Base-by-base conservation (phyloP, 768 basidiomycete genomes). In the Boletus sp. region DNA sequence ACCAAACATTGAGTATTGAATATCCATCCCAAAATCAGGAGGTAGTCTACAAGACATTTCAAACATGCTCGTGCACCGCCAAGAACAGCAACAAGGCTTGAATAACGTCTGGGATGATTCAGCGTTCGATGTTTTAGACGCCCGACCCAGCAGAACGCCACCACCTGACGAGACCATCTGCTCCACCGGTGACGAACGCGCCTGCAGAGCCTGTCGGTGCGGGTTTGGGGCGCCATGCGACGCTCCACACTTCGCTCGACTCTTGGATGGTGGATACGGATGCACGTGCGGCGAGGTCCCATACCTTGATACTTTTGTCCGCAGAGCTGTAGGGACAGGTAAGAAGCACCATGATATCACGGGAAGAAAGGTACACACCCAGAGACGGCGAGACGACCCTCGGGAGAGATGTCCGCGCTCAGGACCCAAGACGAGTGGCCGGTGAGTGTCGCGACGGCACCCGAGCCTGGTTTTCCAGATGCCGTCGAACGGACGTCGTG, bases 341-440 rank as follows among this genome's bases (percentile, higher is more conserved):
- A 7, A 54, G 46, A 1, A 8, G 52, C 8, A 20, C 18, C 39
- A 47, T 46, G 1, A 18, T 17, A 47, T 37, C 33, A 20, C 18
- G 47, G 35, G 9, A 41, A 20, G 62, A n/a, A 55, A 42, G 35
- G 39, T 9, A 73, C 80, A 56, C 69, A 92, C 90, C 93, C 92
- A 54, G 90, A 92, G 17, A 91, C 78, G 14, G 85, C 89, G 18
- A 93, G 80, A 49, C 85, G 81, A 8, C 85, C 85, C 68, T 95
- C 93, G 10, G 87, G 90, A 30, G 91, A 89, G 41, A 94, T 83
- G 64, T 92, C 89, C 7, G 85, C 78, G 64, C 85, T 87, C 37
- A 98, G 79, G 2, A 93, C 91, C 94, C 95, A 96, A 10, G 93
- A 94, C 0, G 90, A 82, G 70, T 98, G 94, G 0, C 94, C 94